Evolutionary conservation across 805 yeast genomes (phyloP).

Genomic region (Cyberlindnera xishuangbannaensis): DNA sequence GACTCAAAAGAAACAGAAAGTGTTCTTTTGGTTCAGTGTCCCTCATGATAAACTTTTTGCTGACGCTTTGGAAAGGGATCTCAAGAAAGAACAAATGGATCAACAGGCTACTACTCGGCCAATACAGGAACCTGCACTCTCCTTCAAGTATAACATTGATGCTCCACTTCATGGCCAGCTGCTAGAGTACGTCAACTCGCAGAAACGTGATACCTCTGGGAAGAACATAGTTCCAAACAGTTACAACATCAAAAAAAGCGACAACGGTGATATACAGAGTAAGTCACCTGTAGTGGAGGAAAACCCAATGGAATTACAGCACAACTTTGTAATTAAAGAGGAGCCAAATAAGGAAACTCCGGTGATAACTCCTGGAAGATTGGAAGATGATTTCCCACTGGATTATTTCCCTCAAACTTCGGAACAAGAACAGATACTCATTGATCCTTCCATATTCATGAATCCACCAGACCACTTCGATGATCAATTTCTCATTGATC

Average conservation of each 20-base stretch:
- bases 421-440: slow-evolving; percentile 14
- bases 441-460: slow-evolving; percentile 30
- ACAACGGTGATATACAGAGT: slow-evolving; percentile 1
- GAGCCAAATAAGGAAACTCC: slow-evolving; percentile 17
- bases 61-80: slow-evolving; percentile 89
- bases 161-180: slow-evolving; percentile 52
- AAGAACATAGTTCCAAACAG: no score
- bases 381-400: slow-evolving; percentile 59
- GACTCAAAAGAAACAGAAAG: slow-evolving; percentile 95
- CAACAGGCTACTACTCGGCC: slow-evolving; percentile 72
- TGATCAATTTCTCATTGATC: slow-evolving; percentile 47
- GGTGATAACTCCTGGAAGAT: slow-evolving; percentile 17
- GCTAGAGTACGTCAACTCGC: slow-evolving; percentile 32
- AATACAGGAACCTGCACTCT: slow-evolving; percentile 68
- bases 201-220: slow-evolving; percentile 14
- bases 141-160: slow-evolving; percentile 60
- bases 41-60: slow-evolving; percentile 89
- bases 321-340: slow-evolving; percentile 19
- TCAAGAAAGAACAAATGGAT: slow-evolving; percentile 63
- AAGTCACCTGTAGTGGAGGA: not conserved
- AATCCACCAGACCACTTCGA: slow-evolving; percentile 29
- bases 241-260: not conserved
- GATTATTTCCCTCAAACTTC: slow-evolving; percentile 49
- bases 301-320: slow-evolving; percentile 4
- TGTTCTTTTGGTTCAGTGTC: slow-evolving; percentile 93